Percentiles rank a stretch among this genome's conserved stretches.
Conservation (phyloP, 73 alveolate genomes). For the Tetrahymena elliotti region DNA sequence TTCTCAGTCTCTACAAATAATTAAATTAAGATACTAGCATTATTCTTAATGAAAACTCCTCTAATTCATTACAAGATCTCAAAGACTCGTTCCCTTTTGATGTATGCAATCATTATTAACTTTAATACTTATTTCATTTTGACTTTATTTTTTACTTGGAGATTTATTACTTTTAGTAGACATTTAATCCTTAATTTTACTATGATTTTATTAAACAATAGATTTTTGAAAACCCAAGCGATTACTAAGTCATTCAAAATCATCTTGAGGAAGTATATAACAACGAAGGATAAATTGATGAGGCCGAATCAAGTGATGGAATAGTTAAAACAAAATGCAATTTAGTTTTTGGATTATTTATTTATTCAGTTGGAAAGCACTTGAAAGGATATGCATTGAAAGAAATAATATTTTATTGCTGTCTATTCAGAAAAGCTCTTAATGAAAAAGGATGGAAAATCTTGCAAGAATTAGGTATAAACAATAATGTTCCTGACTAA, state of each 20-base stretch:
- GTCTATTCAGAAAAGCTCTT: neutral
- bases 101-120: neutral
- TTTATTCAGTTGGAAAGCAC: neutral
- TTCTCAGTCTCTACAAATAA: neutral
- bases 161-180: neutral
- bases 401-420: neutral
- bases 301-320: neutral
- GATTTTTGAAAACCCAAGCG: neutral
- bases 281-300: neutral
- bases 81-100: neutral
- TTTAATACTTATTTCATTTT: neutral
- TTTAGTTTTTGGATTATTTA: neutral
- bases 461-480: neutral
- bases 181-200: neutral
- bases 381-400: neutral
- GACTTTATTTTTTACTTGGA: neutral
- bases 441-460: neutral
- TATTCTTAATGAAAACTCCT: neutral
- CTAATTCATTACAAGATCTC: neutral
- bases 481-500: neutral
- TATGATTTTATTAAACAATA: neutral
- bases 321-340: neutral
- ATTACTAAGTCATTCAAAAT: neutral
- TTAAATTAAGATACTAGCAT: neutral
- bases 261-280: neutral